Percentiles rank a stretch among this genome's conserved stretches.
These are phyloP conservation scores for Graphiopsis chlorocephala DNA, from an alignment of 2,329 filamentous ascomycete species.

Conservation along the genomic window DNA sequence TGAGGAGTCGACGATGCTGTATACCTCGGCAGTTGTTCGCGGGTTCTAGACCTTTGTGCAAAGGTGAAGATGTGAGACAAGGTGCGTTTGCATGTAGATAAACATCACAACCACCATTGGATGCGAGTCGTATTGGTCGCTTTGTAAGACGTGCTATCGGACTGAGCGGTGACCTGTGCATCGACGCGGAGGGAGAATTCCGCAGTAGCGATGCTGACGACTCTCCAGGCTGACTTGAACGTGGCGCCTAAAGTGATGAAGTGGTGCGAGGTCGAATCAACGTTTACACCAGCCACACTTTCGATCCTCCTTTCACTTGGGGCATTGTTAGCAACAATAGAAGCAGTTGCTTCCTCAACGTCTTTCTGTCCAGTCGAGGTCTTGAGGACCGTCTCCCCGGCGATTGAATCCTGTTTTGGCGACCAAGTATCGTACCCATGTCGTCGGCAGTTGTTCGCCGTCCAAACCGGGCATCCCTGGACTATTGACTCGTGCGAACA, in stretches of 20 bases:
- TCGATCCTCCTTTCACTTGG: background rate
- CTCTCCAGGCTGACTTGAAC: background rate
- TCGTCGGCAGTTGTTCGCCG: background rate
- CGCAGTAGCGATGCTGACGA: background rate
- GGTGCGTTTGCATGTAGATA: background rate
- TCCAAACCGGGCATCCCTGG: conserved; percentile 1
- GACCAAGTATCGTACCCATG: background rate
- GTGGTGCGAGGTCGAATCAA: background rate
- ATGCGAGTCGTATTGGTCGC: background rate
- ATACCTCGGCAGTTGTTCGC: background rate
- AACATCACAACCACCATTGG: background rate
- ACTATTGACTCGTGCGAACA: conserved; percentile 1
- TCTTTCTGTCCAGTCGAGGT: background rate
- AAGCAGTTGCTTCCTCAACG: background rate
- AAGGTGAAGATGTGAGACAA: background rate
- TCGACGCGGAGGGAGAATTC: background rate
- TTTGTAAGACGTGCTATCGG: background rate
- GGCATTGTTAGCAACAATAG: background rate
- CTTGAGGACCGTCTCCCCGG: background rate
- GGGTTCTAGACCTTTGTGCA: background rate
- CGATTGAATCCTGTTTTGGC: background rate
- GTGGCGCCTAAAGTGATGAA: background rate
- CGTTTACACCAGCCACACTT: background rate
- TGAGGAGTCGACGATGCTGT: background rate
- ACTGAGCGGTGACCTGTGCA: background rate